phyloP scores from a whole-genome alignment of 768 basidiomycete species.

The Leccinum fibrillosum region DNA sequence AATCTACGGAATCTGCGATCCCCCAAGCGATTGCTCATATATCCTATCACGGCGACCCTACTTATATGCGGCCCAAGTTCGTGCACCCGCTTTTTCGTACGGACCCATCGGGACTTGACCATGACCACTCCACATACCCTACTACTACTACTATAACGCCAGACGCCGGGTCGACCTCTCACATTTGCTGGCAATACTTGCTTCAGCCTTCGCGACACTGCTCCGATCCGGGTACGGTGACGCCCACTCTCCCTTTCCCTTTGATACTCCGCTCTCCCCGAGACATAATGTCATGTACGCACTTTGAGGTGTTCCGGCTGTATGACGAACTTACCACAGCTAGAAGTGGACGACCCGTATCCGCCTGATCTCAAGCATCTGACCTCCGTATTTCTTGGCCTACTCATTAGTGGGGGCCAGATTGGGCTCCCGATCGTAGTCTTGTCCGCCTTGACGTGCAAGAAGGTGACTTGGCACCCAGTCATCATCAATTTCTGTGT shows the following conservation, averaged over 20 bases:
- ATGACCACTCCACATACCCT: conserved; percentile 4
- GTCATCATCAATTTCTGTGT: conserved; percentile 56
- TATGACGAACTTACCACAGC: not conserved
- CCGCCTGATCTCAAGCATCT: conserved; percentile 30
- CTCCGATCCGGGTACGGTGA: not conserved
- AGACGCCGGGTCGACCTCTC: conserved; percentile 3
- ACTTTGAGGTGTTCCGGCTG: not conserved
- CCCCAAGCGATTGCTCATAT: conserved; percentile 17
- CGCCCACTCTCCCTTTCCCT: not conserved
- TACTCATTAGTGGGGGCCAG: conserved; percentile 53
- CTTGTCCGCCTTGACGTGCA: conserved; percentile 41
- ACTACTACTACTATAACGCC: conserved; percentile 3
- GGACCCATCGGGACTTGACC: conserved; percentile 5
- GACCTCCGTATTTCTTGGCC: conserved; percentile 38
- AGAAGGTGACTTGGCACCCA: conserved; percentile 44
- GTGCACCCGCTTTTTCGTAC: conserved; percentile 4
- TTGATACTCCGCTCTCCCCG: not conserved
- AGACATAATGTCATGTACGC: conserved; percentile 18
- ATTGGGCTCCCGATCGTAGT: conserved; percentile 49
- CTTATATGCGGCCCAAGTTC: conserved; percentile 1
- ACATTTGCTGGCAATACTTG: not conserved
- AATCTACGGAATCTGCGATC: conserved; percentile 19
- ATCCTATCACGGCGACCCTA: conserved; percentile 23
- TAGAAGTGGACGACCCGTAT: conserved; percentile 3
- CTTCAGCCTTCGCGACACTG: not conserved